phyloP scores from a whole-genome alignment of 2,329 filamentous ascomycete genomes.

The Penicillium olsonii region DNA sequence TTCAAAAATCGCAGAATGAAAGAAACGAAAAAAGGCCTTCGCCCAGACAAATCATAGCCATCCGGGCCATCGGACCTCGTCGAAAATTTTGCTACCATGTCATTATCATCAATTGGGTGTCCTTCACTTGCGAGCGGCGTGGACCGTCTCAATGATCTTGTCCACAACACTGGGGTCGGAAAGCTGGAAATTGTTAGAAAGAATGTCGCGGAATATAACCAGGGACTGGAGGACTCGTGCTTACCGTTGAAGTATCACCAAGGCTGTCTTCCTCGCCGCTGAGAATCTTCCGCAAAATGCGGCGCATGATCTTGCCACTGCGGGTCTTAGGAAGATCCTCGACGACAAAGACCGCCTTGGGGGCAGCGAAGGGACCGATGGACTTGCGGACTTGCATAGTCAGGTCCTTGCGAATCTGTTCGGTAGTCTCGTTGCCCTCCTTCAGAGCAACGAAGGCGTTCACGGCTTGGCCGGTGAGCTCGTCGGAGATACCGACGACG shows the following conservation, averaged over 20 bases:
- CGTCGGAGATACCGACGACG: constrained; percentile 89
- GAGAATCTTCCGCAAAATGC: constrained; percentile 94
- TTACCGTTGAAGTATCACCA: constrained; percentile 86
- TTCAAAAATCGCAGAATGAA: constrained; percentile 6
- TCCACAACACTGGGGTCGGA: constrained; percentile 87
- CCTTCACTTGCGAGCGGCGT: constrained; percentile 49
- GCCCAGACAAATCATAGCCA: neutral
- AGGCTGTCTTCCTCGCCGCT: constrained; percentile 96
- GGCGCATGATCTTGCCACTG: constrained; percentile 98
- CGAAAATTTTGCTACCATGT: constrained; percentile 18
- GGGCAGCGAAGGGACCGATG: constrained; percentile 95
- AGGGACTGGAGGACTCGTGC: constrained; percentile 37
- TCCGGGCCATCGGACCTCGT: neutral
- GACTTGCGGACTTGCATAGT: constrained; percentile 94
- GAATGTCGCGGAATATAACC: too few relatives aligned
- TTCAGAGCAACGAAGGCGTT: constrained; percentile 96
- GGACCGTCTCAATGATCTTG: constrained; percentile 83
- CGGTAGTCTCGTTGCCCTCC: constrained; percentile 72
- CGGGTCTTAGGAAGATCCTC: constrained; percentile 95
- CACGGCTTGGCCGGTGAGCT: constrained; percentile 94
- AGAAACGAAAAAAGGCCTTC: constrained; percentile 1
- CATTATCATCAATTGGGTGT: constrained; percentile 24
- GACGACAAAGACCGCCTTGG: constrained; percentile 88
- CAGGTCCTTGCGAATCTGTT: constrained; percentile 88
- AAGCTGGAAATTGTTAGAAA: constrained; percentile 55